Base-by-base conservation (phyloP, 495 filamentous ascomycete genomes). In the Opeltia flavorubescens region DNA sequence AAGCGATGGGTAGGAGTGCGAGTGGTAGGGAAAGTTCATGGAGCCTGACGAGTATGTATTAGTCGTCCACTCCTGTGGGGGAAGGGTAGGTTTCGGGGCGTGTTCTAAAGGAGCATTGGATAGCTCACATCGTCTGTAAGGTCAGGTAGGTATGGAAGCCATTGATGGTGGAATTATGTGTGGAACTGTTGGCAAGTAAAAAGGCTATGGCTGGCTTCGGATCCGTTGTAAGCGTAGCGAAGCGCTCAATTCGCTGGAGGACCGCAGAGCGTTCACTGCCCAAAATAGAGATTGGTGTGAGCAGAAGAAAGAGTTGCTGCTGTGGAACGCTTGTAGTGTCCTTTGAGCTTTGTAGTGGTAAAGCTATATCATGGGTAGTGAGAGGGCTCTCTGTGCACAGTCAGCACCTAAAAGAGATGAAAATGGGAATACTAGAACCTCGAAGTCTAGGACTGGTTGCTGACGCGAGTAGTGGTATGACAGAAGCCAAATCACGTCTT, bases 301-400 rank as follows among this genome's bases (percentile, higher is more conserved):
- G 56, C 5, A 84, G 62, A 30, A 83, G 60, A 35, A 77, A 49
- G 23, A 62, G 67, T 15, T 78, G 64, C 33, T 15, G 39, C 47
- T 57, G 47, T 24, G 48, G 31, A 23, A 26, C 43, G 24, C 15
- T n/a, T 29, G 12, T 21, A 20, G 7, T 47, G 25, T 30, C n/a
- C 18, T 12, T 38, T 27, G 59, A 25, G 30, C 18, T 21, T 25
- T 17, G 27, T 18, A 71, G 30, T 13, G 65, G 62, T 25, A 81
- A 48, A n/a, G 69, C 64, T 17, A 79, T 50, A 50, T 81, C 76
- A 51, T 80, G 69, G 2, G 66, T 72, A 27, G 62, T 50, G 13
- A 81, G 63, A 4, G 48, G 50, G 4, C 64, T 51, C 56, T 80
- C 76, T 81, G 45, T 8, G 15, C 24, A 24, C 6, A 34, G 11